Base-by-base conservation (phyloP, 768 basidiomycete species). In the Leucocoprinus leucothites region DNA sequence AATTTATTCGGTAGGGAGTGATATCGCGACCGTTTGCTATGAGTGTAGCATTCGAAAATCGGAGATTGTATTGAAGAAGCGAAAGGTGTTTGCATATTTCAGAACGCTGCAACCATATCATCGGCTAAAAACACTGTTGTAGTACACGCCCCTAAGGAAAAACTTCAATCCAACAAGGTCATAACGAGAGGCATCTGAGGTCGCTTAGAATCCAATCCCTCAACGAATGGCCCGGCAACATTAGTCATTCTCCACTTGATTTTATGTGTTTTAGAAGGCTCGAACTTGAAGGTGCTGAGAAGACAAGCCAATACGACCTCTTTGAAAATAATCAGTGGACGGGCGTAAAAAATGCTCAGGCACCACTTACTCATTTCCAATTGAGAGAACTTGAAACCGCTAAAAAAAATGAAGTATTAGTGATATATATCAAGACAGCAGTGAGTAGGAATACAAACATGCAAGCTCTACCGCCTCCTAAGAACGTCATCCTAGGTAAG, bases 401-500 rank as follows among this genome's bases (percentile, higher is more conserved):
- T 38, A n/a, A n/a, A 38, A 5, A 11, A 13, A 38, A 38, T n/a
- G 16, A 36, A 19, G 4, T 13, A 34, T 34, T 5, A 34, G 31
- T 13, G 13, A 34, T 34, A 13, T 34, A 13, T 34, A n/a, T n/a
- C n/a, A n/a, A n/a, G 6, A 34, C 5, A 34, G 31, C 13, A 13
- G 13, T 34, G 31, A 6, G 13, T 34, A 11, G 16, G 16, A 9
- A 6, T n/a, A 38, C 38, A 11, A 5, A 38, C 38, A 38, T 38
- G 38, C 38, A 38, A 38, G 38, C 67, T 22, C 77, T 63, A 11
- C 70, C 67, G n/a, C 77, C 77, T 31, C 70, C 75, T 13, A 74
- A 56, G 61, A 77, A 79, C 1, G 77, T 77, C 73, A 77, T 73
- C 26, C 76, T 78, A 38, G 16, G 14, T 38, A 4, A 38, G 11